phyloP scores from a whole-genome alignment of 202 grass and related monocot species.

The Bolboschoenoplectus hybrid region DNA sequence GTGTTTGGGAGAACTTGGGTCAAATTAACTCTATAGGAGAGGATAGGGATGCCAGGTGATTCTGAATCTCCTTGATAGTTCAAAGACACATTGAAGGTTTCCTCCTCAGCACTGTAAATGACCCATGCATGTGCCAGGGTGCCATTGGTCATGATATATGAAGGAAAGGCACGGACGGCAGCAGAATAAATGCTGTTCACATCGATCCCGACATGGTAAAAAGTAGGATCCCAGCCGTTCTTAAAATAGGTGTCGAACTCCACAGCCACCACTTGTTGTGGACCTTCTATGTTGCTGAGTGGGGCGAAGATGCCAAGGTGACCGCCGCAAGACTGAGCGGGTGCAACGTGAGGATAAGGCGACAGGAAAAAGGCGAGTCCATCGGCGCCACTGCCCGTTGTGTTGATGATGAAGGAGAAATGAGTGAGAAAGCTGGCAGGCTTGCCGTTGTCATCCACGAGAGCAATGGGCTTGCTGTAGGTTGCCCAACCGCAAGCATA shows the following conservation, averaged over 20 bases:
- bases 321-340: not conserved
- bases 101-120: conserved; percentile 56
- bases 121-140: conserved; percentile 58
- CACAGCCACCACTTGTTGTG: conserved; percentile 2
- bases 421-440: not conserved
- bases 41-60: conserved; percentile 39
- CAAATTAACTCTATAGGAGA: conserved; percentile 53
- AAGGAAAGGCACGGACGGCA: conserved; percentile 10
- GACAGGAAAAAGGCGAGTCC: not conserved
- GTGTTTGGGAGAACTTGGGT: conserved; percentile 49
- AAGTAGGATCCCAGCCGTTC: not conserved
- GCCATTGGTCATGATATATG: conserved; percentile 48
- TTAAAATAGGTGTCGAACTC: conserved; percentile 10
- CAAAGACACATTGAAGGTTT: conserved; percentile 58
- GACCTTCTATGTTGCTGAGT: not conserved
- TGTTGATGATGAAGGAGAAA: conserved; percentile 1
- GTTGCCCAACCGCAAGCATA: not conserved
- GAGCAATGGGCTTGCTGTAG: not conserved
- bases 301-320: not conserved
- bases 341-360: not conserved
- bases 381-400: not conserved
- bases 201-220: conserved; percentile 44
- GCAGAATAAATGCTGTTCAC: conserved; percentile 53
- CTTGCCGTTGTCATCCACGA: not conserved
- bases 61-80: conserved; percentile 41